Evolutionary conservation across 805 yeast genomes (phyloP).

Genomic region (Zygotorulaspora sp.): DNA sequence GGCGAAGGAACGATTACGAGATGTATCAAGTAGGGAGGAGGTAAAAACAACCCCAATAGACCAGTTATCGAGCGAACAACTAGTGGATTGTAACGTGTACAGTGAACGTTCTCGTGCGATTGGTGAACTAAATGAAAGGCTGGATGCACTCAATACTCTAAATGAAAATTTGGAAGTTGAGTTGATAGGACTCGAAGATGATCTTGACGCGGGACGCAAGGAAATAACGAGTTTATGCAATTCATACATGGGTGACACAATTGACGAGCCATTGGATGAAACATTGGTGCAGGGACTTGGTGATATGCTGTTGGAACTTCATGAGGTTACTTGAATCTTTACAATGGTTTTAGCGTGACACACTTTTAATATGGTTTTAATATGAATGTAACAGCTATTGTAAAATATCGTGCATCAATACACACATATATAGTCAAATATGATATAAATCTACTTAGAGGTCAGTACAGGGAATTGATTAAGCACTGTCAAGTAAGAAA

Average conservation of each 20-base stretch:
- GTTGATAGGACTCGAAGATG: slow-evolving; percentile 18
- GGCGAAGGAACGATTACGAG: slow-evolving; percentile 28
- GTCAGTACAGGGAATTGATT: slow-evolving; percentile 7
- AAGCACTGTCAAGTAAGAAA: slow-evolving; percentile 68
- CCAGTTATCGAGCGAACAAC: slow-evolving; percentile 24
- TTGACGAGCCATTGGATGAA: slow-evolving; percentile 19
- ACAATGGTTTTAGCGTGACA: too few species aligned
- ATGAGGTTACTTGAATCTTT: too few species aligned
- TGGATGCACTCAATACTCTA: slow-evolving; percentile 19
- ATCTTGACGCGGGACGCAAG: slow-evolving; percentile 22
- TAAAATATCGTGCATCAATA: neutral
- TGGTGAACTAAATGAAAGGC: slow-evolving; percentile 23
- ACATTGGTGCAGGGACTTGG: slow-evolving; percentile 25
- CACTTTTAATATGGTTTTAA: too few species aligned
- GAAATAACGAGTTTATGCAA: slow-evolving; percentile 33
- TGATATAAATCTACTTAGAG: neutral
- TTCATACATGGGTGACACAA: slow-evolving; percentile 25
- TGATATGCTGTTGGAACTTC: slow-evolving; percentile 29
- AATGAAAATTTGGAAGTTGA: slow-evolving; percentile 25
- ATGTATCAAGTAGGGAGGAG: slow-evolving; percentile 6
- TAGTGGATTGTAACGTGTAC: slow-evolving; percentile 27
- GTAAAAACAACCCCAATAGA: slow-evolving; percentile 16
- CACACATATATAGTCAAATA: neutral
- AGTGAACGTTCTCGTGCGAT: slow-evolving; percentile 21
- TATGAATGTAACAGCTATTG: too few species aligned